Base-by-base conservation (phyloP, 2,329 filamentous ascomycete species). In the Camptophora hylomeconis region DNA sequence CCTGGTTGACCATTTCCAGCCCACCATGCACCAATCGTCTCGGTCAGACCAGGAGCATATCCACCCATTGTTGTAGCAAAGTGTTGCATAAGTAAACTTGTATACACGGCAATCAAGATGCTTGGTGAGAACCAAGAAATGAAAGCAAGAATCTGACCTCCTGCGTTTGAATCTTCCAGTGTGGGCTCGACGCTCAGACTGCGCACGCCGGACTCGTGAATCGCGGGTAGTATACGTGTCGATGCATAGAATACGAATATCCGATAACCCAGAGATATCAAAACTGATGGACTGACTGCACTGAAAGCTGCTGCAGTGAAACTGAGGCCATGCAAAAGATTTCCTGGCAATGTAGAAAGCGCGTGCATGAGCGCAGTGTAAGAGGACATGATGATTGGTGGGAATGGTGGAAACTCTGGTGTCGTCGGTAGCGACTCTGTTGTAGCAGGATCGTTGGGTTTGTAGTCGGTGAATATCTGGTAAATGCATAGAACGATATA, bases 401-500 rank as follows among this genome's bases (percentile, higher is more conserved):
- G 89, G 23, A 98, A 66, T n/a, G 89, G 89, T 20, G 89, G 89
- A 37, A 95, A 89, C 15, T 92, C 86, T n/a, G 80, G 75, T 36
- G 59, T 50, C 5, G 54, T 48, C 10, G 59, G 57, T 25, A 66
- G 66, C 3, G 64, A 56, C 3, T 63, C 58, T 10, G 54, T 52
- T 17, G 72, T 67, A 17, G 67, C 61, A n/a, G 69, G 73, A 11
- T 69, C 56, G 4, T 80, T 86, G 3, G 89, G 84, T 43, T 87
- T 73, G 57, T 95, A 95, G 57, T 98, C 89, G 46, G 89, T 98
- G 56, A 95, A 95, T 54, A 95, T 95, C 56, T 98, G 89, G 60
- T 95, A 98, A 49, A 95, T 80, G 61, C 87, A 95, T 38, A 98
- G 75, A n/a, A 93, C 89, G 37, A 94, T 74, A 56, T 98, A 98